These are phyloP conservation scores for Kuraishia hungarica DNA, from an alignment of 805 yeast species.

Conservation along the genomic window DNA sequence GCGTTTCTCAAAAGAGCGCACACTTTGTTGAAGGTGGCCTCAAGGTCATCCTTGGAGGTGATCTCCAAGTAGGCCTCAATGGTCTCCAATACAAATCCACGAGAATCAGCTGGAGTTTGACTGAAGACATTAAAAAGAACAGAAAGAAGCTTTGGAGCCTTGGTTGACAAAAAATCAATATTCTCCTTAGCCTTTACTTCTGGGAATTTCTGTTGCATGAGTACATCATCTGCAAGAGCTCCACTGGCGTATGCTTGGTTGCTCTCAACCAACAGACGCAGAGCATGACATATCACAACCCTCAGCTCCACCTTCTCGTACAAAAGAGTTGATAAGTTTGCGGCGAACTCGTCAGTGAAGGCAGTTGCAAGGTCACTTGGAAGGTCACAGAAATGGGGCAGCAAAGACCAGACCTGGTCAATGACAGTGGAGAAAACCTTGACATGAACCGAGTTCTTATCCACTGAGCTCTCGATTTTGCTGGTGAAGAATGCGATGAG, in stretches of 20 bases:
- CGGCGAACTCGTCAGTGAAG: conserved; percentile 73
- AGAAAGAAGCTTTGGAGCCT: conserved; percentile 70
- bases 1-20: conserved; percentile 71
- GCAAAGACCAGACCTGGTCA: conserved; percentile 87
- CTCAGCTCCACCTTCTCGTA: conserved; percentile 73
- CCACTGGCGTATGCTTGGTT: conserved; percentile 57
- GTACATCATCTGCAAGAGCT: conserved; percentile 45
- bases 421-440: conserved; percentile 80
- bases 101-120: conserved; percentile 76
- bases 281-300: conserved; percentile 74
- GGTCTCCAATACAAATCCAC: conserved; percentile 80
- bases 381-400: conserved; percentile 84
- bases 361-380: conserved; percentile 63
- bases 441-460: conserved; percentile 53
- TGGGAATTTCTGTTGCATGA: conserved; percentile 57
- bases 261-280: conserved; percentile 71
- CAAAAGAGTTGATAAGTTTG: conserved; percentile 60
- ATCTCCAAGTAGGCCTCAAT: conserved; percentile 74
- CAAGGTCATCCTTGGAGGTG: conserved; percentile 57
- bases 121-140: conserved; percentile 89
- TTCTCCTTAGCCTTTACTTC: conserved; percentile 44
- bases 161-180: conserved; percentile 52
- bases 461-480: conserved; percentile 32
- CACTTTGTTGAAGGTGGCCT: conserved; percentile 75
- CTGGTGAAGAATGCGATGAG: conserved; percentile 43